Percentiles rank a stretch among this genome's conserved stretches.
These are phyloP conservation scores for Plenodomus tracheiphilus DNA, from an alignment of 2,329 filamentous ascomycete genomes.

Conservation along the genomic window DNA sequence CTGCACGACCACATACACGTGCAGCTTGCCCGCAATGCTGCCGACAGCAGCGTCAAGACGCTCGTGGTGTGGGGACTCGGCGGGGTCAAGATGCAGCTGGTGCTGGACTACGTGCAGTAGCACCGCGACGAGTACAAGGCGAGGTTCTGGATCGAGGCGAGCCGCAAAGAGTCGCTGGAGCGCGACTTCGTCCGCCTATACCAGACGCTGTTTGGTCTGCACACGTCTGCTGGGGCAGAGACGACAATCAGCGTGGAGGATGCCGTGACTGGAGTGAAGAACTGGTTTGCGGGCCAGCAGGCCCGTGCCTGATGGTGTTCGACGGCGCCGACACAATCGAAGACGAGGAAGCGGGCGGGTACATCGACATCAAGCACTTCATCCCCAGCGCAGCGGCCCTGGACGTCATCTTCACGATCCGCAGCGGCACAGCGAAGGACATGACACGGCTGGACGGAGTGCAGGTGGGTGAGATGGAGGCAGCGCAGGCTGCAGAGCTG, in stretches of 20 bases:
- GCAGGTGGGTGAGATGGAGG: conserved; percentile 19
- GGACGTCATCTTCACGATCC: not conserved
- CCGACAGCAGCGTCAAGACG: conserved; percentile 1
- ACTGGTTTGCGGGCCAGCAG: conserved; percentile 13
- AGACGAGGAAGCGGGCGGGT: conserved; percentile 8
- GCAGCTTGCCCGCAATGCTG: conserved; percentile 8
- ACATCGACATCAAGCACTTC: conserved; percentile 18
- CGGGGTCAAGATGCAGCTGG: conserved; percentile 28
- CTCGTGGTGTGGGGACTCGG: conserved; percentile 19
- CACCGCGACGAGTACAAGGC: conserved; percentile 20
- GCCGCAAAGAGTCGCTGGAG: conserved; percentile 22
- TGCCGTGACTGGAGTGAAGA: conserved; percentile 21
- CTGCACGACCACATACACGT: conserved; percentile 12
- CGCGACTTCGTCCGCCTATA: conserved; percentile 23
- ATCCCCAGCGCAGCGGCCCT: conserved; percentile 10
- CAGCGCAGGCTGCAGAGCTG: conserved; percentile 10
- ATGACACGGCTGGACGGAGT: conserved; percentile 17
- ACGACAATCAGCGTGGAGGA: conserved; percentile 10
- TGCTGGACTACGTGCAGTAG: conserved; percentile 16
- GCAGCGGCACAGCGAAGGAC: conserved; percentile 1
- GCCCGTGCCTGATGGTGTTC: conserved; percentile 20
- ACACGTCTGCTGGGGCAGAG: conserved; percentile 1
- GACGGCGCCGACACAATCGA: conserved; percentile 21
- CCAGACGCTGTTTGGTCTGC: conserved; percentile 11
- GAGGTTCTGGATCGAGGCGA: conserved; percentile 27